Base-by-base conservation (phyloP, 2,329 filamentous ascomycete species). In the Neoscytalidium dimidiatum region DNA sequence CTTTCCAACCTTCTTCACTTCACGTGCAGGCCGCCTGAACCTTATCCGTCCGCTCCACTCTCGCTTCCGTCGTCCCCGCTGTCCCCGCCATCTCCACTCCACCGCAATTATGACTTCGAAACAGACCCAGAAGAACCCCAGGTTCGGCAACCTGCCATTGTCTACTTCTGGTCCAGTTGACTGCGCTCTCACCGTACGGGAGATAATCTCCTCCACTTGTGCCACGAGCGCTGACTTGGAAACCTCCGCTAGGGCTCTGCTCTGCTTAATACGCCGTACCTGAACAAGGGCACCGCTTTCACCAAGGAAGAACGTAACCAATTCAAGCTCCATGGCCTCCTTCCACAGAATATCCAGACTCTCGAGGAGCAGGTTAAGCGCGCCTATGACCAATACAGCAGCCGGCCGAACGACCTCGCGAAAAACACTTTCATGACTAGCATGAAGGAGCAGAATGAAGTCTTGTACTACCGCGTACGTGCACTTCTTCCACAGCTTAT, bases 371-470 rank as follows among this genome's bases (percentile, higher is more conserved):
- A 96, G 74, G 86, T 87, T 57, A 79, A 86, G 64, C 86, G 93
- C 26, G 92, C 93, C 0, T 96, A 96, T 74, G 79, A 92, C 69
- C 93, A 97, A 74, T 96, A 94, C 77, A 80, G 78, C 21, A 85
- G 82, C 2, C 83, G 85, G 3, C 74, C 78, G 0, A 85, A 89
- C 73, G 85, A 90, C 68, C 78, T 96, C 41, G 89, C 89, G 43
- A 96, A 95, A 80, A 96, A 96, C 71, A 94, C 92, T 0, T 96
- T 96, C 73, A 85, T 96, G 82, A 91, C 90, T 0, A 92, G 90
- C 57, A 82, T 96, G 80, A 93, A 92, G 72, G 88, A 92, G 70
- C 93, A 96, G 77, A 96, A 95, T 77, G 86, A 91, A 67, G 91
- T 96, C 0, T 78, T 96, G 1, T 96, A 92, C 75, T 96, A 89